Evolutionary conservation across 2,329 filamentous ascomycete species (phyloP), one percentile per base, ranked within the genome.

Genomic region (Orbilia ellipsospora): DNA sequence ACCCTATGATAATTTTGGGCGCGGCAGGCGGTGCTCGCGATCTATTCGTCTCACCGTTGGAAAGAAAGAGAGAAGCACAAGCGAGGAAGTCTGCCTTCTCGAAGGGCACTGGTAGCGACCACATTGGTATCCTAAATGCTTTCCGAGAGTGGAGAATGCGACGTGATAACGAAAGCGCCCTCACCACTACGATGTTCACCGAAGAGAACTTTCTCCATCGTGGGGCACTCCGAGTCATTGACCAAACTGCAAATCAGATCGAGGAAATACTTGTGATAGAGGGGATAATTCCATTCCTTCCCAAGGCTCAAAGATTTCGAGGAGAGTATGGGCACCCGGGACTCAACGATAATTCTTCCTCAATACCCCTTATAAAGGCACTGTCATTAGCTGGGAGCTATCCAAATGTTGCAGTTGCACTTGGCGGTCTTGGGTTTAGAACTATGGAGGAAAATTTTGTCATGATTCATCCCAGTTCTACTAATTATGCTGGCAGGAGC

Each of bases 1-100:
- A 86, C 75, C 84, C 85, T 0, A 83, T 87, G 77, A 77, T 87
- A 28, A 82, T 86, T 28, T 77, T 85, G 4, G 84, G 82, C 23
- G 81, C 82, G 15, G 80, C 82, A 4, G 79, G 78, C 3, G 77
- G 79, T 4, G 80, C 81, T 44, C 77, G 81, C n/a, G 76, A 80
- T n/a, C 73, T 84, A 6, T 83, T 83, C 63, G 57, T 81, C 5
- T 77, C 66, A 5, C 80, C 81, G 4, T 73, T 80, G 0, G 79
- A 79, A 15, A 55, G 63, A 31, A 78, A 80, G 16, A 73, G 64
- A 18, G 78, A 80, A 55, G 79, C 81, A 12, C 78, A 78, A 20
- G 42, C 70, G 12, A 67, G 73, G 0, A 82, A 81, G 16, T 59
- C 77, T 23, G 52, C 78, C 1, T 85, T 83, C 75, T 80, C 81